Evolutionary conservation across 2,329 filamentous ascomycete species (phyloP), one percentile per base, ranked within the genome.

Genomic region (Fusarium miscanthi): DNA sequence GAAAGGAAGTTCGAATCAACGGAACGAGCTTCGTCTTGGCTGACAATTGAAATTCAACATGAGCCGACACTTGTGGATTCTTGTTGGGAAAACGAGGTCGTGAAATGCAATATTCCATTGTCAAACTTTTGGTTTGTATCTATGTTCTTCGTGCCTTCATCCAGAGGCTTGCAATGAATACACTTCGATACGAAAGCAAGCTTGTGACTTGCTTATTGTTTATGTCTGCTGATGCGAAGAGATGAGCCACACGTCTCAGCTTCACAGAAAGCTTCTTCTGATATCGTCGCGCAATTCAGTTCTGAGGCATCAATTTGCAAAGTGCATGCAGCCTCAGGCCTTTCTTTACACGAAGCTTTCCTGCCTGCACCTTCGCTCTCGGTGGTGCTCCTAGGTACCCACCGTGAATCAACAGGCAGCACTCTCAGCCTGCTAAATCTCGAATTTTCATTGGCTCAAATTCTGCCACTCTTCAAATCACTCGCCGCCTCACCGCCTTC

Each of bases 381-480:
- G 12, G 49, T 53, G 35, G 49, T 21, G 27, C 49, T 51, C 41
- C 23, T 48, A 25, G 23, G 23, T 25, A 9, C 12, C 54, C 45
- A 35, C 52, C 11, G 43, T 71, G 40, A 57, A 21, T 45, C 59
- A 31, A 54, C 49, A 72, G 68, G 69, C 70, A 73, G 52, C 69
- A 70, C 23, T 23, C 8, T 53, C 58, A 60, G 57, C 61, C 66
- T 58, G 53, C 35, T 10, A 1, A 14, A 37, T 41, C 9, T 8
- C 31, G 6, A 16, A 2, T 38, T 33, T 14, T 45, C 31, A 65
- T 68, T 73, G 71, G 66, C 8, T 6, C 21, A 31, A 6, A 61
- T 73, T 73, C 70, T 73, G 70, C 70, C 70, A 8, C 25, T 1
- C 7, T 1, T 6, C 10, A 51, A 31, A 73, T 73, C 70, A 71